These are phyloP conservation scores for Clathrus columnatus DNA, from an alignment of 768 basidiomycete species.

Conservation along the genomic window DNA sequence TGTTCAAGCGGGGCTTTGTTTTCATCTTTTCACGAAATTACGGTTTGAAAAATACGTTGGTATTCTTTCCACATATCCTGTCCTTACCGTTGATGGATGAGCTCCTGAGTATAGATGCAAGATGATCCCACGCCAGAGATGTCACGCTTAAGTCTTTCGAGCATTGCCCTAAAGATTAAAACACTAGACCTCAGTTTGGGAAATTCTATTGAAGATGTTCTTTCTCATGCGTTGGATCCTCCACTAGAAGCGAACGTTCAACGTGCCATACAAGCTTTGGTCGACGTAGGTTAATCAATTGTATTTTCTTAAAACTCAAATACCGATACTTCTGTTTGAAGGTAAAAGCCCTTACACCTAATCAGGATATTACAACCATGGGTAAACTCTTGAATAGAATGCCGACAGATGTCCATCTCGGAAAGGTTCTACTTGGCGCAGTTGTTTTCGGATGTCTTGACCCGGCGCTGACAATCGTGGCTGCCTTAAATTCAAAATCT, in stretches of 20 bases:
- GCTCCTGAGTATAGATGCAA: slow-evolving; percentile 51
- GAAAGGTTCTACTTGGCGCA: slow-evolving; percentile 83
- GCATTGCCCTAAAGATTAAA: slow-evolving; percentile 85
- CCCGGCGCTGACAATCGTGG: slow-evolving; percentile 94
- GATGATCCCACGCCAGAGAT: slow-evolving; percentile 94
- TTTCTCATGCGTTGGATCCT: slow-evolving; percentile 83
- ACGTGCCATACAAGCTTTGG: slow-evolving; percentile 80
- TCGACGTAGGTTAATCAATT: slow-evolving; percentile 49
- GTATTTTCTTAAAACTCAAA: neutral
- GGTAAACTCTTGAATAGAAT: slow-evolving; percentile 83
- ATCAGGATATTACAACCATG: slow-evolving; percentile 92
- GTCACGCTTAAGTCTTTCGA: slow-evolving; percentile 85
- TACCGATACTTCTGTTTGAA: slow-evolving; percentile 19
- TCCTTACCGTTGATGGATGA: neutral
- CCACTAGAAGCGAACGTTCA: slow-evolving; percentile 81
- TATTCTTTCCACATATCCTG: neutral
- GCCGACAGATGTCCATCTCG: slow-evolving; percentile 92
- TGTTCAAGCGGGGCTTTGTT: slow-evolving; percentile 82
- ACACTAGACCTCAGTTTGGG: slow-evolving; percentile 88
- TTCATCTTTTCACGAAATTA: slow-evolving; percentile 88
- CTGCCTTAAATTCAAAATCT: slow-evolving; percentile 84
- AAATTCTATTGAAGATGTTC: slow-evolving; percentile 79
- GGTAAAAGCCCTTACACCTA: slow-evolving; percentile 78
- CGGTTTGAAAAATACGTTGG: slow-evolving; percentile 52
- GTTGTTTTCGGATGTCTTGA: slow-evolving; percentile 85